These are phyloP conservation scores for Tephrocybe sp. DNA, from an alignment of 768 basidiomycete species.

Conservation along the genomic window DNA sequence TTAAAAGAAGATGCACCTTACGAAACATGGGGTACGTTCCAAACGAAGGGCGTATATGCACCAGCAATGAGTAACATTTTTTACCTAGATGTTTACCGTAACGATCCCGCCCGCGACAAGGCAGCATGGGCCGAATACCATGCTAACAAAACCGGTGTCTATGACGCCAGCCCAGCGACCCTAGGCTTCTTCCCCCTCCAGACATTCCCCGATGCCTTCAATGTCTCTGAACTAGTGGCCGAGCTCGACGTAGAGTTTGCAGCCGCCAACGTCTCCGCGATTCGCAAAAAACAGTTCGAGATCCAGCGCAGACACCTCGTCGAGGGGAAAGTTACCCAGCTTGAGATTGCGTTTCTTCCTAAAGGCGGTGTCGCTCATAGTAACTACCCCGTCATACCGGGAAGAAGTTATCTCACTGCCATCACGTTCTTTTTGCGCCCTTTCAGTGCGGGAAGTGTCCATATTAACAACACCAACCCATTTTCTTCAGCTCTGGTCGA, in stretches of 20 bases:
- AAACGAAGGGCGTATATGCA: background rate
- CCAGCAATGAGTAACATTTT: background rate
- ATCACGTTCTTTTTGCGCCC: slow-evolving; percentile 17
- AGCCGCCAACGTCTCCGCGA: slow-evolving; percentile 6
- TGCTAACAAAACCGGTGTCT: slow-evolving; percentile 11
- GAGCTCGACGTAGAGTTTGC: slow-evolving; percentile 12
- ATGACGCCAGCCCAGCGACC: slow-evolving; percentile 9
- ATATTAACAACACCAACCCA: slow-evolving; percentile 20
- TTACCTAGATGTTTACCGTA: slow-evolving; percentile 12
- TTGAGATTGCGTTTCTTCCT: slow-evolving; percentile 10
- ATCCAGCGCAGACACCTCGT: slow-evolving; percentile 12
- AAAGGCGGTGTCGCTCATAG: slow-evolving; percentile 11
- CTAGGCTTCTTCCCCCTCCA: slow-evolving; percentile 15
- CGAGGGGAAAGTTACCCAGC: slow-evolving; percentile 14
- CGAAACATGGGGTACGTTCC: slow-evolving; percentile 10
- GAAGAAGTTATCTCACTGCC: slow-evolving; percentile 15
- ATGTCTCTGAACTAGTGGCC: slow-evolving; percentile 10
- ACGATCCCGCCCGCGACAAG: slow-evolving; percentile 10
- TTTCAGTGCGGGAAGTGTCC: slow-evolving; percentile 14
- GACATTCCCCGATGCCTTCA: slow-evolving; percentile 14
- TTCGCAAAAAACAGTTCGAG: slow-evolving; percentile 16
- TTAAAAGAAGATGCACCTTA: slow-evolving; percentile 13
- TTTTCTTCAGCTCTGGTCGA: slow-evolving; percentile 16
- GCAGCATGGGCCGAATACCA: slow-evolving; percentile 10
- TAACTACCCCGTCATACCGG: slow-evolving; percentile 9